Evolutionary conservation across 2,329 filamentous ascomycete species (phyloP).

Genomic region (Aspergillus brasiliensis): DNA sequence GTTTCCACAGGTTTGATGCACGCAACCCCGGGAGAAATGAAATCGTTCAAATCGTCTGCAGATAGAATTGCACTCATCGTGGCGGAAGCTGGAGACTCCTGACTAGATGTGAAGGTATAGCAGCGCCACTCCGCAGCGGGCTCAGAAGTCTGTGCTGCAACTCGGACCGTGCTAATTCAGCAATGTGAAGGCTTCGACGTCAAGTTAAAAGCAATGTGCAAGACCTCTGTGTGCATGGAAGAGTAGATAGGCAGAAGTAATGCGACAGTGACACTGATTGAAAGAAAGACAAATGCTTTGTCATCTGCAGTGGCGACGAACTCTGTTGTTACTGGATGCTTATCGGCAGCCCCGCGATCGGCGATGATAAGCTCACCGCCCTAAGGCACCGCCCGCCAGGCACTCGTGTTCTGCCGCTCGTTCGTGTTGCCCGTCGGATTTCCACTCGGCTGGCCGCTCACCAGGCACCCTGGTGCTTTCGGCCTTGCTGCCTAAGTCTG

Average conservation of each 20-base stretch:
- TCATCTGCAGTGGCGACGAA: slow-evolving; percentile 35
- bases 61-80: slow-evolving; percentile 97
- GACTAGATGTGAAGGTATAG: slow-evolving; percentile 14
- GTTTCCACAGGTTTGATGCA: slow-evolving; percentile 98
- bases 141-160: background rate
- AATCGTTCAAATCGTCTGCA: slow-evolving; percentile 96
- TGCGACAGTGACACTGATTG: slow-evolving; percentile 12
- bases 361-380: slow-evolving; percentile 34
- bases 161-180: background rate
- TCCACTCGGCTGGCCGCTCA: background rate
- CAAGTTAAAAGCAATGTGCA: background rate
- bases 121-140: slow-evolving; percentile 3
- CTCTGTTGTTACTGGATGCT: background rate
- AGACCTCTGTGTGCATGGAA: background rate
- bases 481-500: slow-evolving; percentile 2
- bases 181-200: background rate
- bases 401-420: slow-evolving; percentile 8
- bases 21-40: slow-evolving; percentile 94
- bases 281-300: slow-evolving; percentile 31
- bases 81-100: slow-evolving; percentile 19
- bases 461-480: background rate
- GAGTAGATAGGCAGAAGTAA: slow-evolving; percentile 8
- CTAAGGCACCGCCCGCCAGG: background rate
- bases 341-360: slow-evolving; percentile 22
- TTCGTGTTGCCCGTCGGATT: background rate